Base-by-base conservation (phyloP, 768 basidiomycete genomes). In the Leucogyrophana mollusca region DNA sequence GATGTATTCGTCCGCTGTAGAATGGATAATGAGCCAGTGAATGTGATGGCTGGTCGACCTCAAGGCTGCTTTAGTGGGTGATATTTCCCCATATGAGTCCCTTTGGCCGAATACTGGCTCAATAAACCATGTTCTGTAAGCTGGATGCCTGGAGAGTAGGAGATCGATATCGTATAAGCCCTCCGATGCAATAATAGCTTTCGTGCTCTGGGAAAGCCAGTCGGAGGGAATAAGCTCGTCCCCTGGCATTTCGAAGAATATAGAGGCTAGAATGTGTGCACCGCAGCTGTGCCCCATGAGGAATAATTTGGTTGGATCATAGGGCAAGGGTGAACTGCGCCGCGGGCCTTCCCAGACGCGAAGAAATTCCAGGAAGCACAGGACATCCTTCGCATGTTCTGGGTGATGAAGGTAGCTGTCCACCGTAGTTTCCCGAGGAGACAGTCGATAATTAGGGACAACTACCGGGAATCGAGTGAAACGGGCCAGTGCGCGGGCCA, bases 241-340 rank as follows among this genome's bases (percentile, higher is more conserved):
- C 24, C 22, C 33, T 4, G 75, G 74, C 42, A 69, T 58, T 56
- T 79, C 71, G 47, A 91, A 72, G 59, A 90, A 76, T 23, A 92
- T 78, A 47, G 82, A 78, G 34, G 78, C 65, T 9, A 91, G 67
- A 74, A 92, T 91, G 62, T 93, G 90, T 1, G 90, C 87, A 50
- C 84, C 74, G 66, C 87, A 89, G 64, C 87, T 90, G 64, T 92
- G 90, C 10, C 88, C 89, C 20, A 89, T 69, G 34, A 90, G 70
- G 64, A 78, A 75, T 35, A 91, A 59, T 18, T 45, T 61, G 22
- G 55, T 49, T 2, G 72, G 63, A 56, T 77, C 71, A 43, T 74
- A 76, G 24, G 56, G 61, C 27, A 55, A 40, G 43, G 20, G 45
- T 51, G 20, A 53, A 47, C 4, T 39, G 30, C 17, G 25, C 27